Percentiles rank a stretch among this genome's conserved stretches.
phyloP scores from a whole-genome alignment of 1,139 yeast genomes.

The Candida sanyaensis region DNA sequence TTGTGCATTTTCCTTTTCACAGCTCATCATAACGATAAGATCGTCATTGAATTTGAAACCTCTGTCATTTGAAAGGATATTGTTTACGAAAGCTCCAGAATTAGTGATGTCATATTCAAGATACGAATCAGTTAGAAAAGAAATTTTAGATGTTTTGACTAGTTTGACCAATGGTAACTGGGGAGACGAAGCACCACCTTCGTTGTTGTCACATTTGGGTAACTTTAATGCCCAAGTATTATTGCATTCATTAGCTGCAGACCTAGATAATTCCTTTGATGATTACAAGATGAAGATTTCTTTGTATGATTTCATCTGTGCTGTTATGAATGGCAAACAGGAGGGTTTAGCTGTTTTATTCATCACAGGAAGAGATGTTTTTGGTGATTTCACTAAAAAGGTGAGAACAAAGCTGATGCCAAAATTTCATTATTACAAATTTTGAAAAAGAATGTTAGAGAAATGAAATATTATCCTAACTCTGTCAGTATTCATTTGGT shows the following conservation, averaged over 20 bases:
- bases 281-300: slow-evolving; percentile 56
- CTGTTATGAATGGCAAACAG: slow-evolving; percentile 76
- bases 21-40: slow-evolving; percentile 55
- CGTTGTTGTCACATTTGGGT: slow-evolving; percentile 80
- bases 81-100: slow-evolving; percentile 58
- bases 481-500: slow-evolving; percentile 59
- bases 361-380: slow-evolving; percentile 67
- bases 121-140: slow-evolving; percentile 48
- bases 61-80: slow-evolving; percentile 62
- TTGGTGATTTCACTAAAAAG: slow-evolving; percentile 27
- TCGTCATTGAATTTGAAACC: slow-evolving; percentile 49
- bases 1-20: slow-evolving; percentile 42
- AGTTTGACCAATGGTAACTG: slow-evolving; percentile 64
- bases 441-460: slow-evolving; percentile 58
- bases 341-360: slow-evolving; percentile 83
- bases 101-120: slow-evolving; percentile 63
- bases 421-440: slow-evolving; percentile 50
- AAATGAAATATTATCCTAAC: slow-evolving; percentile 56
- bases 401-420: not conserved
- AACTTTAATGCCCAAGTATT: slow-evolving; percentile 60
- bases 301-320: slow-evolving; percentile 71
- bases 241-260: slow-evolving; percentile 57
- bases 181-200: slow-evolving; percentile 61
- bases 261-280: slow-evolving; percentile 62
- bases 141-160: slow-evolving; percentile 59